Conservation (phyloP, 768 basidiomycete genomes). For the Lanmaoa pseudosensibilis region DNA sequence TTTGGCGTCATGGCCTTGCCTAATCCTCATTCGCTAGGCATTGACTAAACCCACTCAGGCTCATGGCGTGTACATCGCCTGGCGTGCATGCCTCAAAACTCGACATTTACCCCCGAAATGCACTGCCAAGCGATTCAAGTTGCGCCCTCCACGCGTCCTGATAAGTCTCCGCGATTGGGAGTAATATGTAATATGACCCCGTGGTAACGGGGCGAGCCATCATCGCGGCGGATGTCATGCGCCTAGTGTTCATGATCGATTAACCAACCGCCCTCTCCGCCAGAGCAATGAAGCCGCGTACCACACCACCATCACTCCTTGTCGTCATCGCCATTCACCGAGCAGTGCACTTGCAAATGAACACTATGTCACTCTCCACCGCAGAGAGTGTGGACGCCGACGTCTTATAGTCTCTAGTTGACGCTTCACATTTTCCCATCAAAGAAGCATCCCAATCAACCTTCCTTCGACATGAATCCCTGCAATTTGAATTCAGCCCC, state of each 20-base stretch:
- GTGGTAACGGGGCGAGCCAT: constrained; percentile 22
- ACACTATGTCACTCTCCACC: constrained; percentile 18
- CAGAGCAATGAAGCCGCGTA: constrained; percentile 26
- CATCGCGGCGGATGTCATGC: constrained; percentile 24
- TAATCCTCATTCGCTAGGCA: constrained; percentile 19
- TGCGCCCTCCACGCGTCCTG: constrained; percentile 24
- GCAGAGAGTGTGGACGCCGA: constrained; percentile 15
- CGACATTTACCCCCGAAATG: constrained; percentile 13
- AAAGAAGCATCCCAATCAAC: constrained; percentile 18
- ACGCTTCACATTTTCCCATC: constrained; percentile 19
- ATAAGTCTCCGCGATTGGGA: constrained; percentile 23
- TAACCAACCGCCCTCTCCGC: constrained; percentile 22
- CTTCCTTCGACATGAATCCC: constrained; percentile 20
- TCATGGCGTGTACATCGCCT: constrained; percentile 26
- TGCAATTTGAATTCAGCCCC: constrained; percentile 10
- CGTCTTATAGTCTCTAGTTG: constrained; percentile 21
- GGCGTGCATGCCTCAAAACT: constrained; percentile 22
- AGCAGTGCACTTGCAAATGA: constrained; percentile 23
- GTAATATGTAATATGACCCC: constrained; percentile 31
- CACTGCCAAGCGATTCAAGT: constrained; percentile 19
- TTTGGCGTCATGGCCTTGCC: constrained; percentile 21
- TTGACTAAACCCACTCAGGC: constrained; percentile 17
- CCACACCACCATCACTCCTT: constrained; percentile 17
- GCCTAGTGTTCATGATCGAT: constrained; percentile 18
- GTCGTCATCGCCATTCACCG: constrained; percentile 27